Conservation (phyloP, 73 alveolate species). For the Blepharisma stoltei region DNA sequence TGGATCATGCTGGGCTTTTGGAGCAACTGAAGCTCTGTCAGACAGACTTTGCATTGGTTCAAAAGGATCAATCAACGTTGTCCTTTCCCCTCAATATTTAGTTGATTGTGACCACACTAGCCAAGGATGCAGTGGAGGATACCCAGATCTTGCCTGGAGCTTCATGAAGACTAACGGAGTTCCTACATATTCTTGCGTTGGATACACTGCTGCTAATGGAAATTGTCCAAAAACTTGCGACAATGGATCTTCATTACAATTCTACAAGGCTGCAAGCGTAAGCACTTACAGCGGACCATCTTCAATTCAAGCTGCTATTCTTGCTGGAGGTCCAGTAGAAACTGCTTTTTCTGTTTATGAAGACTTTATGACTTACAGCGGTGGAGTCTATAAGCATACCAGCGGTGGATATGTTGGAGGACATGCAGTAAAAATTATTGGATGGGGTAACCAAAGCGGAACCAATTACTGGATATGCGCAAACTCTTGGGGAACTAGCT, state of each 20-base stretch:
- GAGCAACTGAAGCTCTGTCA: slow-evolving; percentile 88
- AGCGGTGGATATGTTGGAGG: slow-evolving; percentile 72
- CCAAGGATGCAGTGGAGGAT: slow-evolving; percentile 66
- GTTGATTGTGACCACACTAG: slow-evolving; percentile 68
- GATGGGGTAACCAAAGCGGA: slow-evolving; percentile 74
- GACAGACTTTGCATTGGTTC: slow-evolving; percentile 90
- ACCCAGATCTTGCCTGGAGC: slow-evolving; percentile 43
- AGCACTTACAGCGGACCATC: background rate
- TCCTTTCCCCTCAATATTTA: slow-evolving; percentile 69
- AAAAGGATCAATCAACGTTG: slow-evolving; percentile 43
- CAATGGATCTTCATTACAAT: background rate
- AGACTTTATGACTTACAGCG: slow-evolving; percentile 76
- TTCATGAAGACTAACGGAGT: background rate
- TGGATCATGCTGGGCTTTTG: slow-evolving; percentile 99
- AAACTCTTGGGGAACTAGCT: slow-evolving; percentile 75
- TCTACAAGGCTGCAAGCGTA: background rate
- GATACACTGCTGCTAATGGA: background rate
- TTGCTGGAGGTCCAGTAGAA: slow-evolving; percentile 6
- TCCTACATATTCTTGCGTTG: background rate
- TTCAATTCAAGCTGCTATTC: background rate
- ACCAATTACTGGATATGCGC: slow-evolving; percentile 81
- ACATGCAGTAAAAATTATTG: slow-evolving; percentile 77
- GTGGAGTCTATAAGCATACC: slow-evolving; percentile 72
- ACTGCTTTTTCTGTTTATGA: slow-evolving; percentile 72
- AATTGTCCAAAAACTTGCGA: background rate